phyloP scores from a whole-genome alignment of 225 moss, liverwort and hornwort genomes.

The Neckera pumila region DNA sequence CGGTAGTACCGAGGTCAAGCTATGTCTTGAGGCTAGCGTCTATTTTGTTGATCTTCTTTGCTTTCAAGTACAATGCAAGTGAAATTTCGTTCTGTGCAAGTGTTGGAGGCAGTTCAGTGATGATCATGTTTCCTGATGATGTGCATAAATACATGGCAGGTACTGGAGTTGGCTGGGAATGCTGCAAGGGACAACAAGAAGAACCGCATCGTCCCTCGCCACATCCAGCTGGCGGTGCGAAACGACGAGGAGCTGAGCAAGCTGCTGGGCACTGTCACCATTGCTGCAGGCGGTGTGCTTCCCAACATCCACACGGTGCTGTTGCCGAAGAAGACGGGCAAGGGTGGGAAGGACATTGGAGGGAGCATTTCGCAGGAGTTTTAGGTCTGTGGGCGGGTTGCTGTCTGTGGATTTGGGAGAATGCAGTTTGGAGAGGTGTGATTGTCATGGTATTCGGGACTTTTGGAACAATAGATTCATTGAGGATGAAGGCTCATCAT shows the following conservation, averaged over 20 bases:
- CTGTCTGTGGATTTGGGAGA: background rate
- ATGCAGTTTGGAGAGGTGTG: background rate
- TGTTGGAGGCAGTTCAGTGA: no score
- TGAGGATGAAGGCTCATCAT: background rate
- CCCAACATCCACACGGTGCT: conserved; percentile 49
- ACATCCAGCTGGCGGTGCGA: conserved; percentile 49
- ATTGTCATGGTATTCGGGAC: background rate
- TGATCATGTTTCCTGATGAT: background rate
- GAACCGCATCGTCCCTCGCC: conserved; percentile 52
- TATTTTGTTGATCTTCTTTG: background rate
- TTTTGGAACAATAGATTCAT: background rate
- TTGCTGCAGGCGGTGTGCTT: conserved; percentile 46
- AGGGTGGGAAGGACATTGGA: conserved; percentile 49
- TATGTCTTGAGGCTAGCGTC: background rate
- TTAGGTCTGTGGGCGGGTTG: background rate
- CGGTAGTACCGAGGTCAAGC: background rate
- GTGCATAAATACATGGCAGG: background rate
- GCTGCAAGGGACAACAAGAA: conserved; percentile 55
- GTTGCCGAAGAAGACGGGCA: conserved; percentile 51
- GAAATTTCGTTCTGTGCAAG: background rate
- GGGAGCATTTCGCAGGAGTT: conserved; percentile 62
- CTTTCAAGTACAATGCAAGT: background rate
- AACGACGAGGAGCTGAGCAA: conserved; percentile 62
- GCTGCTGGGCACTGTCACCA: conserved; percentile 45
- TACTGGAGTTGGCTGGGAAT: conserved; percentile 47